A percentile compares a stretch with the other conserved stretches of the same genome.
phyloP scores from a whole-genome alignment of 768 basidiomycete genomes.

The Suillus placidus region DNA sequence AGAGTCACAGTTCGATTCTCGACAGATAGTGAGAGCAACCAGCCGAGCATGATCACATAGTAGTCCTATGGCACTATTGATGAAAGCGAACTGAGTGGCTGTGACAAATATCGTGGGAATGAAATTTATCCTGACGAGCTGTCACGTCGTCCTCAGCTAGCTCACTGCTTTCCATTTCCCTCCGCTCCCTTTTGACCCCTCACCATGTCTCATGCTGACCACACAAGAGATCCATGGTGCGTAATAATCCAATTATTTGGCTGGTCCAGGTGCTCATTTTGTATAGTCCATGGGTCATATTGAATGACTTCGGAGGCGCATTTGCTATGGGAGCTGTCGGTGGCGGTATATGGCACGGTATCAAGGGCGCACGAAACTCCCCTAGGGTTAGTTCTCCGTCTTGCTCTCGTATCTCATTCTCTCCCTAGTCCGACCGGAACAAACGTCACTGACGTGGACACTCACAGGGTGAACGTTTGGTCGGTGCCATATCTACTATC shows the following conservation, averaged over 20 bases:
- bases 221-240: constrained; percentile 92
- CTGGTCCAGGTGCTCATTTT: constrained; percentile 10
- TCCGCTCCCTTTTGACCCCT: constrained; percentile 12
- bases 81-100: not conserved
- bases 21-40: not conserved
- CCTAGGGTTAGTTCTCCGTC: constrained; percentile 66
- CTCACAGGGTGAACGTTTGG: constrained; percentile 86
- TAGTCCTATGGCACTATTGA: too few species aligned
- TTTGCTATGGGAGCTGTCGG: constrained; percentile 98
- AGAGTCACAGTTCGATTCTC: not conserved
- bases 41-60: too few species aligned
- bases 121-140: constrained; percentile 4
- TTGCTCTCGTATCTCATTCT: not conserved
- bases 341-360: constrained; percentile 98
- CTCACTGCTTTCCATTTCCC: not conserved
- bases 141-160: not conserved
- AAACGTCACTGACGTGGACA: not conserved
- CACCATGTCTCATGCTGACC: constrained; percentile 86
- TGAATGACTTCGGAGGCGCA: constrained; percentile 97
- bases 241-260: constrained; percentile 16
- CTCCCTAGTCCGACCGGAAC: not conserved
- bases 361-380: constrained; percentile 96
- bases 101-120: constrained; percentile 6
- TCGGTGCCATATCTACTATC: constrained; percentile 93
- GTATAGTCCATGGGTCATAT: constrained; percentile 92